Conservation (phyloP, 2,329 filamentous ascomycete genomes). For the Fusarium equiseti region DNA sequence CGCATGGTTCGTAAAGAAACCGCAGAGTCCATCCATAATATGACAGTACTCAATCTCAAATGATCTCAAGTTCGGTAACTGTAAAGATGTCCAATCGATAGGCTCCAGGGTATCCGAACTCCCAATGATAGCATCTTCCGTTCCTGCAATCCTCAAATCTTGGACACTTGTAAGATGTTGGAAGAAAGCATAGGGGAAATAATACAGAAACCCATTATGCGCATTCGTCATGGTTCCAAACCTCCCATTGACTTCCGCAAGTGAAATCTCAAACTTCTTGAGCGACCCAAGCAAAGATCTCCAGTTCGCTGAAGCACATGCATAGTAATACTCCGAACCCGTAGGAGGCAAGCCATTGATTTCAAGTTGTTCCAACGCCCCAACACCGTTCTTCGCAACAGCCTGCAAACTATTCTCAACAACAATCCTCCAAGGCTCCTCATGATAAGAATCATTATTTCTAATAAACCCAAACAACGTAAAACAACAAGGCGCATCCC, state of each 20-base stretch:
- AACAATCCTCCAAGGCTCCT: conserved; percentile 10
- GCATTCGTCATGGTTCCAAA: background rate
- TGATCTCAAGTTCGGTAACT: background rate
- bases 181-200: background rate
- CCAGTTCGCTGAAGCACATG: background rate
- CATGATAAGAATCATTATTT: background rate
- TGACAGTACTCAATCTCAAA: conserved; percentile 10
- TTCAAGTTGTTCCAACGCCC: background rate
- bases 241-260: background rate
- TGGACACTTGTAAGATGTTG: background rate
- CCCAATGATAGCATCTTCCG: background rate
- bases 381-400: fast-evolving
- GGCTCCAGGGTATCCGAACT: conserved; percentile 1
- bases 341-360: background rate
- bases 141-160: background rate
- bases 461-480: background rate
- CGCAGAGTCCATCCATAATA: background rate
- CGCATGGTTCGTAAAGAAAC: background rate
- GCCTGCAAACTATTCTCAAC: background rate
- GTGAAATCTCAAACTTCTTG: background rate
- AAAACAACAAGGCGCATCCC: background rate
- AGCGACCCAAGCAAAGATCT: background rate
- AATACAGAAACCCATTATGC: background rate
- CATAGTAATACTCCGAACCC: background rate
- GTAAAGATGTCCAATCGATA: conserved; percentile 7